Conservation (phyloP, 2,329 filamentous ascomycete species). For the Calonectria pseudoreteaudii region DNA sequence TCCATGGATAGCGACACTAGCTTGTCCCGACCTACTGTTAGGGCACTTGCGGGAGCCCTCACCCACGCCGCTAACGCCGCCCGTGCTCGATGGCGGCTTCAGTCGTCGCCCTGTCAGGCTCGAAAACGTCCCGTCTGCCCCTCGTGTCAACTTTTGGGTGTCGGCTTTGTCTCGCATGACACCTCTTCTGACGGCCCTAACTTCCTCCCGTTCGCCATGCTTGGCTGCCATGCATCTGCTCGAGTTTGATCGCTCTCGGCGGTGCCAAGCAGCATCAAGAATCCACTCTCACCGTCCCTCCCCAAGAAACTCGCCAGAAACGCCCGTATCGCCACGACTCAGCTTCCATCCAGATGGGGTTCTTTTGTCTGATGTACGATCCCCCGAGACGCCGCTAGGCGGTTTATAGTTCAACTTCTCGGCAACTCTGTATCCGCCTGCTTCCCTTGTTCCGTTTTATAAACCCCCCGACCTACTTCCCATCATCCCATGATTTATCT, state of each 20-base stretch:
- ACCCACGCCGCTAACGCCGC: background rate
- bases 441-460: conserved; percentile 48
- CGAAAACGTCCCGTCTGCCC: conserved; percentile 17
- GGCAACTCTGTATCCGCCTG: conserved; percentile 48
- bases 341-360: conserved; percentile 39
- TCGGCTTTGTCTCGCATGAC: conserved; percentile 37
- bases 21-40: background rate
- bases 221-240: conserved; percentile 33
- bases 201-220: conserved; percentile 28
- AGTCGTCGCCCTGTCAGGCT: background rate
- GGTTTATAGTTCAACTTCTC: conserved; percentile 55
- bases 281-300: conserved; percentile 18
- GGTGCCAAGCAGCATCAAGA: conserved; percentile 10
- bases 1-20: background rate
- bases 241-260: conserved; percentile 39
- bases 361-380: conserved; percentile 47
- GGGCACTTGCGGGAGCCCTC: background rate
- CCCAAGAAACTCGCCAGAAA: conserved; percentile 13
- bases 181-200: conserved; percentile 31
- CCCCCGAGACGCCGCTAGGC: conserved; percentile 36
- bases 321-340: conserved; percentile 21
- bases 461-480: conserved; percentile 44
- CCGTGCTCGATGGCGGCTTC: conserved; percentile 3
- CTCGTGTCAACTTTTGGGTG: conserved; percentile 16
- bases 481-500: conserved; percentile 52